These are phyloP conservation scores for Magnolia changhungtana DNA, from an alignment of 164 flowering plant genomes.

Conservation along the genomic window DNA sequence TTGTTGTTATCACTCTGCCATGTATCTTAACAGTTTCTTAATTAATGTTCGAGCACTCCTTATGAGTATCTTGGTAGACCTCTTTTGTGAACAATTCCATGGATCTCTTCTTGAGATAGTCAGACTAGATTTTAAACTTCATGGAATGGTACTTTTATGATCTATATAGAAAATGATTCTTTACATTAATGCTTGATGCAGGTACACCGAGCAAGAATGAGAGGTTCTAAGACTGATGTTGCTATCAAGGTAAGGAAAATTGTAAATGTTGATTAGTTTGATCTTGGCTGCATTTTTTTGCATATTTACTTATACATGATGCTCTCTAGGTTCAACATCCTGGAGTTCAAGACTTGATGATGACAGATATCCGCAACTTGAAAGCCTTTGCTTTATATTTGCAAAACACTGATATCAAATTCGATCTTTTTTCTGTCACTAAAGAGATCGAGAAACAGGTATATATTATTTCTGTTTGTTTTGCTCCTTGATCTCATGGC, in stretches of 20 bases:
- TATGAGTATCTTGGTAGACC: background rate
- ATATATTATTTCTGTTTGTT: background rate
- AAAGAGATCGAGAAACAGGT: constrained; percentile 99
- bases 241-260: constrained; percentile 75
- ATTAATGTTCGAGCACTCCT: background rate
- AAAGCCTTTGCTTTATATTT: constrained; percentile 88
- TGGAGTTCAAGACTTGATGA: constrained; percentile 84
- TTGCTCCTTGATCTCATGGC: background rate
- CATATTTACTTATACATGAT: constrained; percentile 2
- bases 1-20: background rate
- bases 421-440: constrained; percentile 81
- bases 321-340: constrained; percentile 92
- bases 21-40: background rate
- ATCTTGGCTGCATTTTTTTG: background rate
- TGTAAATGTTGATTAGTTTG: constrained; percentile 3
- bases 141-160: background rate
- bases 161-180: background rate
- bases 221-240: constrained; percentile 72
- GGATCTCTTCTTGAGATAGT: too few species aligned
- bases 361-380: constrained; percentile 89
- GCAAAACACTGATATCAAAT: constrained; percentile 88
- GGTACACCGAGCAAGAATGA: constrained; percentile 92
- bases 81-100: background rate
- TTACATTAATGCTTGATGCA: constrained; percentile 23
- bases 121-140: background rate